Evolutionary conservation across 768 basidiomycete species (phyloP).

Genomic region (Lyophyllum shimeji): DNA sequence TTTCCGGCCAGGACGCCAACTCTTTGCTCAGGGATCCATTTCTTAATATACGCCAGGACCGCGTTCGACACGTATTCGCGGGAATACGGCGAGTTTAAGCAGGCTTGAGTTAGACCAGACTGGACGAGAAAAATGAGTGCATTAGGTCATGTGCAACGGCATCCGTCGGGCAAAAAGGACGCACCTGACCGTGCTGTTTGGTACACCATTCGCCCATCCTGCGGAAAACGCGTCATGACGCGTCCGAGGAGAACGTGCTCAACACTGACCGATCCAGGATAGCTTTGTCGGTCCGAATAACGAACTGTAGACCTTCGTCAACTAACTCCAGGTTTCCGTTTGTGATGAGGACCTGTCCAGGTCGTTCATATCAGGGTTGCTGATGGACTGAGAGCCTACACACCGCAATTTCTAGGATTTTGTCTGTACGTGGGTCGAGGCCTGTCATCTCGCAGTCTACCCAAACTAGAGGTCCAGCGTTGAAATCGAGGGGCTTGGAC

Average conservation of each 20-base stretch:
- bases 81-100: constrained; percentile 67
- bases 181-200: constrained; percentile 73
- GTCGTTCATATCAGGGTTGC: not conserved
- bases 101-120: constrained; percentile 84
- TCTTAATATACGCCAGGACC: constrained; percentile 78
- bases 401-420: constrained; percentile 80
- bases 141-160: not conserved
- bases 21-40: constrained; percentile 72
- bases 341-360: constrained; percentile 75
- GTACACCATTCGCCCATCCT: constrained; percentile 93
- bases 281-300: constrained; percentile 71
- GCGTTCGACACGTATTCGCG: constrained; percentile 56
- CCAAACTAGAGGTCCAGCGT: constrained; percentile 76
- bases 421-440: constrained; percentile 62
- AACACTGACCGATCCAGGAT: constrained; percentile 64
- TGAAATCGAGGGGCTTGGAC: constrained; percentile 37
- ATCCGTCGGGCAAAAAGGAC: constrained; percentile 16
- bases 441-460: constrained; percentile 91
- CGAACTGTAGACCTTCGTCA: constrained; percentile 76
- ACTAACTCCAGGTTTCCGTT: constrained; percentile 79
- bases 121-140: constrained; percentile 22
- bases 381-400: constrained; percentile 13
- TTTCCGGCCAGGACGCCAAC: constrained; percentile 81
- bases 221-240: constrained; percentile 5
- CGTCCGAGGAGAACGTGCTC: not conserved